These are phyloP conservation scores for Lecanicillium sp. DNA, from an alignment of 2,329 filamentous ascomycete genomes.

Conservation along the genomic window DNA sequence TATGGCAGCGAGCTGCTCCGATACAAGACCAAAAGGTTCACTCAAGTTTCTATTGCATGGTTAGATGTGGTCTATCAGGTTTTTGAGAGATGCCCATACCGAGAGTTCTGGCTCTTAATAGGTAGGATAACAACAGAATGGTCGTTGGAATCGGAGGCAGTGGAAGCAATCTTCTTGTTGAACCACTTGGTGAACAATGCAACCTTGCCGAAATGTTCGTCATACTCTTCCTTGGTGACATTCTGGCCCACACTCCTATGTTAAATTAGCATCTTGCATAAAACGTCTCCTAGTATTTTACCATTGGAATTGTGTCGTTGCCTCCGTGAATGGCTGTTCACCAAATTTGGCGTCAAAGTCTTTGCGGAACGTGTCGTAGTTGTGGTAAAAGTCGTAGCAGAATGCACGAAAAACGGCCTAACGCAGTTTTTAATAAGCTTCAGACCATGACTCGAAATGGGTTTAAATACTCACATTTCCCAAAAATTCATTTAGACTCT, in stretches of 20 bases:
- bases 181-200: constrained; percentile 24
- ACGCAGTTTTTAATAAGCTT: constrained; percentile 7
- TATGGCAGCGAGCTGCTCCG: constrained; percentile 19
- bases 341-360: constrained; percentile 17
- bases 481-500: constrained; percentile 19
- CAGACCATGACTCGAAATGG: neutral
- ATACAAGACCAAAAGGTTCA: constrained; percentile 14
- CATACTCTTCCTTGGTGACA: constrained; percentile 16
- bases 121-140: constrained; percentile 21
- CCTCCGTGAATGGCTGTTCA: constrained; percentile 19
- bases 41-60: neutral
- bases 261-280: no score
- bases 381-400: constrained; percentile 24
- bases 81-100: neutral
- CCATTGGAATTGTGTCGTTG: constrained; percentile 20
- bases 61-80: neutral
- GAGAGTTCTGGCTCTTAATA: constrained; percentile 1
- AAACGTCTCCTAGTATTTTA: no score
- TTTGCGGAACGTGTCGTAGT: constrained; percentile 19
- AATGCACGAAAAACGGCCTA: constrained; percentile 22
- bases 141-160: constrained; percentile 10
- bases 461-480: constrained; percentile 15
- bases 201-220: constrained; percentile 15
- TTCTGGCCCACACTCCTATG: constrained; percentile 17
- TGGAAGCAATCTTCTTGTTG: constrained; percentile 16